Base-by-base conservation (phyloP, 1,284 basidiomycete species). In the Irpex lacteus region DNA sequence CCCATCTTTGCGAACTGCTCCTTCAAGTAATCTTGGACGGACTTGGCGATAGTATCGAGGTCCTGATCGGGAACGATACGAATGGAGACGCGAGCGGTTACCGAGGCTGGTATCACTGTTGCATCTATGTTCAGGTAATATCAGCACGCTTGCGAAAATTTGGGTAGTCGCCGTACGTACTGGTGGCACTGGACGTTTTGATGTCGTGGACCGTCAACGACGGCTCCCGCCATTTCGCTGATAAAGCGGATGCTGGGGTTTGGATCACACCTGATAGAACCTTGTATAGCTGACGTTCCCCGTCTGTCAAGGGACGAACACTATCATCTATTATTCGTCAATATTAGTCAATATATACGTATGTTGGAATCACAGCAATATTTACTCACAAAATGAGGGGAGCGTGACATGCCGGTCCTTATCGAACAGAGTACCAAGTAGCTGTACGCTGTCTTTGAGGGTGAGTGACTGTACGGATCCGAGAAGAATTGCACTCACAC, bases 61-160 rank as follows among this genome's bases (percentile, higher is more conserved):
- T 91, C 85, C 76, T 98, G 97, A 73, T 98, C 95, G 0, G 97
- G 97, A 0, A 99, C 97, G 67, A 98, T 90, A 21, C 96, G 91
- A 64, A 98, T 77, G 1, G 94, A 95, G 8, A 97, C 83, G 68
- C 94, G 90, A 0, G 94, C 88, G 40, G 84, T 86, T 18, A 96
- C 94, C 9, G 82, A 84, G 3, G 88, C 85, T 0, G 96, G 94
- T 58, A 98, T 98, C 63, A 98, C 88, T 1, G 95, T 96, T 9
- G 92, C 82, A 72, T 92, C 89, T 94, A 68, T 0, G 26, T n/a
- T 15, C 3, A n/a, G 11, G 34, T 37, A n/a, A 1, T 11, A 13
- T 47, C n/a, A 47, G 40, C 13, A n/a, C 0, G n/a, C 4, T 47
- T 47, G 40, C 3, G 2, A 9, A 11, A 8, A 26, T 5, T 11